Base-by-base conservation (phyloP, 2,329 filamentous ascomycete species). In the Stagonosporopsis rhizophila region DNA sequence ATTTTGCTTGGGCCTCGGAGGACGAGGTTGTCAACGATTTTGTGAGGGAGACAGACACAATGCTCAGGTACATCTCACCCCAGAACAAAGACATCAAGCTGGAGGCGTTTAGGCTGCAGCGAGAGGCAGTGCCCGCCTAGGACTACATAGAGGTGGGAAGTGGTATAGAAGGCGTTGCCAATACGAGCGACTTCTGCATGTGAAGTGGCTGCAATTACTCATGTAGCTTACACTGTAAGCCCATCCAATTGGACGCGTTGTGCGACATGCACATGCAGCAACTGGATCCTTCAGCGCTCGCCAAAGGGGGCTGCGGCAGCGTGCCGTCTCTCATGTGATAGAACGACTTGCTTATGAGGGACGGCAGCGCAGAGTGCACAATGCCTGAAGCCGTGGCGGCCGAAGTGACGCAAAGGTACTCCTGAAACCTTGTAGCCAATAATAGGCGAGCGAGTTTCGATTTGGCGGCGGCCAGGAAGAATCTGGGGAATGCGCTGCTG, bases 1-100 rank as follows among this genome's bases (percentile, higher is more conserved):
- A 60, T 3, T 77, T 70, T 52, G 41, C 74, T 2, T 81, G 76
- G 70, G 76, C 72, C 17, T 71, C 72, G 1, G 76, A 79, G 52
- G 71, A 78, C 2, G 77, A 81, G 44, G 59, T 80, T 30, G 56
- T 56, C 15, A 63, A 64, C 5, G 71, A 73, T 32, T 54, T 59
- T 37, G 65, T 63, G 6, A 66, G 61, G n/a, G 71, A 70, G 3
- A 27, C 42, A 34, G 39, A 17, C 25, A 61, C 66, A 6, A 37
- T 47, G 30, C 60, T 79, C 14, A 55, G 51, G 19, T 77, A 75
- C 37, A 70, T 77, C 23, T 68, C 61, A 3, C 54, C 60, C 2
- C 47, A 53, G 19, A 76, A 73, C 60, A 75, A 75, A 56, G 54
- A 41, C 14, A 56, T 75, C 39, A 74, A 75, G 51, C 50, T 77